These are phyloP conservation scores for Cicer arietinum DNA, from an alignment of 306 rosid species.

Conservation along the genomic window DNA sequence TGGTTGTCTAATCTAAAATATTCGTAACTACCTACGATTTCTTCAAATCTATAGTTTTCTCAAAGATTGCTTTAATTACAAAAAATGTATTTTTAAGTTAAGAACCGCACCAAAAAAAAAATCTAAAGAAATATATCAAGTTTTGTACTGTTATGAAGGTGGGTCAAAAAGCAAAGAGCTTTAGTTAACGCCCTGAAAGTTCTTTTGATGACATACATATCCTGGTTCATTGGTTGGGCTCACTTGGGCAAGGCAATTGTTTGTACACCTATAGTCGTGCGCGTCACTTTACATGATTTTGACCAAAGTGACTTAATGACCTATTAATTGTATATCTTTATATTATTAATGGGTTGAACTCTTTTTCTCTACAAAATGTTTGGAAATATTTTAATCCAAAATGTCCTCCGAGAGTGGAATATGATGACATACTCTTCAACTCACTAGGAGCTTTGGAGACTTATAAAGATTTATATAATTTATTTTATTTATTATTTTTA, in stretches of 20 bases:
- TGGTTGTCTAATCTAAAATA: too few species aligned
- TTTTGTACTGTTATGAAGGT: too few species aligned
- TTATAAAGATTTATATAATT: neutral
- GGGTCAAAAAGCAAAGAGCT: too few species aligned
- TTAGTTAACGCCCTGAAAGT: neutral
- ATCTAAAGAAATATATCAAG: too few species aligned
- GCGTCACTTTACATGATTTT: neutral
- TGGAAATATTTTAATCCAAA: neutral
- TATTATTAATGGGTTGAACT: slow-evolving; percentile 21
- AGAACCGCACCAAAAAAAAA: too few species aligned
- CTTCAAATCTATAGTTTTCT: too few species aligned
- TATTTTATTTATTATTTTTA: neutral
- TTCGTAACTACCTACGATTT: too few species aligned
- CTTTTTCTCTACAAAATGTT: neutral
- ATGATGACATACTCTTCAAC: slow-evolving; percentile 18
- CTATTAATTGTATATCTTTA: neutral
- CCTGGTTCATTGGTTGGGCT: neutral
- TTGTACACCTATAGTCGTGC: neutral
- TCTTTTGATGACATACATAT: neutral
- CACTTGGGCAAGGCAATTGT: neutral
- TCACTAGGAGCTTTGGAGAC: neutral
- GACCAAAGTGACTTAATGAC: neutral
- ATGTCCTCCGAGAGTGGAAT: neutral
- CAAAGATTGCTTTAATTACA: too few species aligned
- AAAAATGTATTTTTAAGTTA: too few species aligned